Evolutionary conservation across 345 rosid species (phyloP).

Genomic region (Fremontodendron californicum): DNA sequence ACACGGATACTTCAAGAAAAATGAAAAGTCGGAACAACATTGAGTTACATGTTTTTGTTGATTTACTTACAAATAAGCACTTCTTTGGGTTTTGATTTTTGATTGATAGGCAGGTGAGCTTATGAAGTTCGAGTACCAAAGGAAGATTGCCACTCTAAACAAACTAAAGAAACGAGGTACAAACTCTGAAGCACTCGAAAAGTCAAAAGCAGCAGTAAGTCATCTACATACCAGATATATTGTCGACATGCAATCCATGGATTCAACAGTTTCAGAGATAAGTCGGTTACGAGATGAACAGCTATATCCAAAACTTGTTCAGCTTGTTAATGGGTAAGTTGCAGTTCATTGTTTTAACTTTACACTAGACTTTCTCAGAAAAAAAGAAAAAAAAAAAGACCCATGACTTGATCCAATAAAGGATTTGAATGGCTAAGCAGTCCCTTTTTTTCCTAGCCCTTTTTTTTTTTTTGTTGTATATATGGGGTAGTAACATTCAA

Average conservation of each 20-base stretch:
- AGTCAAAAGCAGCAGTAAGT: slow-evolving; percentile 82
- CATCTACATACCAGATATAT: slow-evolving; percentile 93
- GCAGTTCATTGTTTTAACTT: not conserved
- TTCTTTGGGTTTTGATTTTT: slow-evolving; percentile 18
- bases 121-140: slow-evolving; percentile 88
- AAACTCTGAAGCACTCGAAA: slow-evolving; percentile 76
- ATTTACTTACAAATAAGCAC: not conserved
- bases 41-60: not conserved
- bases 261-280: slow-evolving; percentile 91
- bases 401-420: not conserved
- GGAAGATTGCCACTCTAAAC: slow-evolving; percentile 63
- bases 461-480: not conserved
- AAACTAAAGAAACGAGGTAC: slow-evolving; percentile 68
- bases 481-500: no score
- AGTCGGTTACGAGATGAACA: slow-evolving; percentile 90
- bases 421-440: not conserved
- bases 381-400: no score
- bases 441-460: no score
- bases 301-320: slow-evolving; percentile 74
- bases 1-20: no score
- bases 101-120: slow-evolving; percentile 75
- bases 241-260: slow-evolving; percentile 99
- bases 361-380: not conserved
- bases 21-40: no score
- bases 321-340: slow-evolving; percentile 88